phyloP scores from a whole-genome alignment of 148 eudicot species.

The Rhododendron ferrugineum region DNA sequence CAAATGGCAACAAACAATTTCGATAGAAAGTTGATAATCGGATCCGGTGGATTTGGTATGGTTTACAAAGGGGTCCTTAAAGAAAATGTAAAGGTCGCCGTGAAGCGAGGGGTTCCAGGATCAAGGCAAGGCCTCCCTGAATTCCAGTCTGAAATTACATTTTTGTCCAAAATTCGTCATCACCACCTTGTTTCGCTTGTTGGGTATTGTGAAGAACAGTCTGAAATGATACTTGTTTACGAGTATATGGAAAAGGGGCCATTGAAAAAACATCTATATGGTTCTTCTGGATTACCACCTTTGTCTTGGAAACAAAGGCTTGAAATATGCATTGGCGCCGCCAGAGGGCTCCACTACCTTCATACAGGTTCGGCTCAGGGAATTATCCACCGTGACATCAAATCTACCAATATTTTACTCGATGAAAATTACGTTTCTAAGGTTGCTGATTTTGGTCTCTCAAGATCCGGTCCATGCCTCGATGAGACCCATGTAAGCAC shows the following conservation, averaged over 20 bases:
- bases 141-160: conserved; percentile 82
- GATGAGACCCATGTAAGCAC: conserved; percentile 97
- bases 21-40: conserved; percentile 58
- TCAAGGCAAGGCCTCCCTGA: conserved; percentile 94
- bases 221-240: conserved; percentile 94
- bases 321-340: conserved; percentile 90
- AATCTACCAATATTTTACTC: conserved; percentile 90
- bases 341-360: conserved; percentile 92
- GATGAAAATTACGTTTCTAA: conserved; percentile 81
- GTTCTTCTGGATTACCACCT: conserved; percentile 38
- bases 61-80: conserved; percentile 73
- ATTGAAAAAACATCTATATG: conserved; percentile 68
- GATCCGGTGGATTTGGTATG: conserved; percentile 94
- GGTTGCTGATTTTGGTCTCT: conserved; percentile 94
- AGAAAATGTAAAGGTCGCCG: conserved; percentile 67
- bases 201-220: conserved; percentile 89
- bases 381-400: conserved; percentile 89
- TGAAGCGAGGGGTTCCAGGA: conserved; percentile 85
- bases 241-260: conserved; percentile 90
- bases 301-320: conserved; percentile 92
- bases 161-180: conserved; percentile 77
- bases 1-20: conserved; percentile 77
- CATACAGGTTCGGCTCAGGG: conserved; percentile 95
- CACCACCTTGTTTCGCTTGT: conserved; percentile 89
- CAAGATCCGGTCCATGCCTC: conserved; percentile 78